phyloP scores from a whole-genome alignment of 177 flowering plant genomes.

The Vitis hybrid region DNA sequence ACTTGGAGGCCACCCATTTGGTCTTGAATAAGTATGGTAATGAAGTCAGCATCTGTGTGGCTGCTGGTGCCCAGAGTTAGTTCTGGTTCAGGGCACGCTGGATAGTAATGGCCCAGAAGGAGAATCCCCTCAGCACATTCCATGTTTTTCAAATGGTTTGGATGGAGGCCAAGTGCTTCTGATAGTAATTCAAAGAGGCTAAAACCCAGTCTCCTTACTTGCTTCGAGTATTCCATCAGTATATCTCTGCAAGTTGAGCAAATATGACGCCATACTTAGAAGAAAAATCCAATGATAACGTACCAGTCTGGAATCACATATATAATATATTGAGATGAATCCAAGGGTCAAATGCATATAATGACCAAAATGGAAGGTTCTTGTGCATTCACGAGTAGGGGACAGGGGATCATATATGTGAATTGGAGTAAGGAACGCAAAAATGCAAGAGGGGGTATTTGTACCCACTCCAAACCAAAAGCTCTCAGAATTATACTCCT shows the following conservation, averaged over 20 bases:
- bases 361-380: too few species aligned
- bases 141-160: constrained; percentile 27
- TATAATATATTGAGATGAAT: too few species aligned
- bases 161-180: constrained; percentile 42
- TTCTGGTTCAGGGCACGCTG: constrained; percentile 50
- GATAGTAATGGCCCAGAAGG: constrained; percentile 35
- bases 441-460: too few species aligned
- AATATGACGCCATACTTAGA: background rate
- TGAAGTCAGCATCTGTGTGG: constrained; percentile 33
- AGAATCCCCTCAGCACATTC: constrained; percentile 19
- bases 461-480: too few species aligned
- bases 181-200: constrained; percentile 33
- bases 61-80: constrained; percentile 33
- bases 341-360: too few species aligned
- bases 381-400: too few species aligned
- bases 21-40: constrained; percentile 50
- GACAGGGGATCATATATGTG: too few species aligned
- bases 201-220: constrained; percentile 19
- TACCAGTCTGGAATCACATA: too few species aligned
- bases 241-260: constrained; percentile 22
- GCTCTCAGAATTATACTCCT: too few species aligned
- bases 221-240: constrained; percentile 20
- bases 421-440: too few species aligned
- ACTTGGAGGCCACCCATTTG: constrained; percentile 53
- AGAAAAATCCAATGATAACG: too few species aligned